Evolutionary conservation across 1,139 yeast genomes (phyloP), one percentile per base, ranked within the genome.

Genomic region (Kazachstania sp.): DNA sequence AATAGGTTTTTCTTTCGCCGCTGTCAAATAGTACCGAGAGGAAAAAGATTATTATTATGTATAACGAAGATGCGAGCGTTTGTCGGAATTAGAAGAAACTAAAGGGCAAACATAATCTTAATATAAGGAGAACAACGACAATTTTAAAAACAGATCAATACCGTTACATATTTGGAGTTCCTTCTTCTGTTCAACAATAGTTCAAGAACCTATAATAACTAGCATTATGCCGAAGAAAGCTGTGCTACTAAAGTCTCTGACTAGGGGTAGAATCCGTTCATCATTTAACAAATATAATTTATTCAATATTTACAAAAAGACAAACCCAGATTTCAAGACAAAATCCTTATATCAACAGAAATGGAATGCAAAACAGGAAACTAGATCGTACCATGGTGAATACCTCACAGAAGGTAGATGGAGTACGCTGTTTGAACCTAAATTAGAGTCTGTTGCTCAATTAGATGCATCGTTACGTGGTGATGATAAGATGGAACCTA

Each of bases 321-420:
- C 79, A 37, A 71, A 72, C 45, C 69, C 76, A 31, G 72, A 70
- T 49, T 77, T 69, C 53, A 73, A 73, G 49, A 75, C 79, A 9
- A 78, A 77, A 60, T 77, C 88, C 15, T 69, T 86, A 49, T 92
- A 75, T 69, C 96, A 88, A 69, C 96, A 90, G 67, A 87, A 88
- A 69, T 92, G 95, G 90, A 70, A 75, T 9, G 83, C 97, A 46
- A 92, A 94, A 66, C 83, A 83, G 61, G 97, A 88, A 64, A 83
- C 97, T 4, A 78, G 98, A 69, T 84, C 94, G 1, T 92, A 92
- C 66, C 98, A 92, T 65, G 98, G 98, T 57, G 97, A 92, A 61
- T 90, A 85, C 64, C 69, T 92, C 49, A 84, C 94, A 0, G 98
- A 92, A 65, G 72, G 79, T 28, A 79, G 92, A 62, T 86, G 90